These are phyloP conservation scores for Trametes pubescens DNA, from an alignment of 1,284 basidiomycete species.

Conservation along the genomic window DNA sequence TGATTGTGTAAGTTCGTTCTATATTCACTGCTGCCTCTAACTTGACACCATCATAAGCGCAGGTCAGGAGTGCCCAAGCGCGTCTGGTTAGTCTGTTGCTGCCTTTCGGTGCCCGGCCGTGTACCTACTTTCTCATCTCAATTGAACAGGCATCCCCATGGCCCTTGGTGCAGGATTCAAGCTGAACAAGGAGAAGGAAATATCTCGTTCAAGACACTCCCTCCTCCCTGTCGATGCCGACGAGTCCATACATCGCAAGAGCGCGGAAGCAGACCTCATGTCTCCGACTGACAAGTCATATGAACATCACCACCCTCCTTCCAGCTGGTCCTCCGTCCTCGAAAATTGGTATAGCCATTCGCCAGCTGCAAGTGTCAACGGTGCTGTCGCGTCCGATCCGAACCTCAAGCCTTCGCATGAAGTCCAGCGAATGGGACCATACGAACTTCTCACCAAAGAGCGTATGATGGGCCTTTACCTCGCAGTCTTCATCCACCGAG, in stretches of 20 bases:
- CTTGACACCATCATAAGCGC: conserved; percentile 55
- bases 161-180: conserved; percentile 81
- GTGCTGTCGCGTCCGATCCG: conserved; percentile 15
- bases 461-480: conserved; percentile 90
- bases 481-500: conserved; percentile 75
- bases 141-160: conserved; percentile 68
- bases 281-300: conserved; percentile 27
- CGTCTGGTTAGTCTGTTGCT: conserved; percentile 56
- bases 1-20: conserved; percentile 70
- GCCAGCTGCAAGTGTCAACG: conserved; percentile 32
- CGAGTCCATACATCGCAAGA: conserved; percentile 29
- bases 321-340: conserved; percentile 77
- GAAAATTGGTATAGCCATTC: conserved; percentile 74
- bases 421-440: conserved; percentile 58
- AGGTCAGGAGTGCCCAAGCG: conserved; percentile 84
- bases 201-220: conserved; percentile 32
- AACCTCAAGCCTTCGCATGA: conserved; percentile 23
- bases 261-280: conserved; percentile 25
- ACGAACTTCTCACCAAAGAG: conserved; percentile 84
- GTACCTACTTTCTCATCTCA: conserved; percentile 2
- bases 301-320: conserved; percentile 37
- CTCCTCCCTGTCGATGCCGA: conserved; percentile 28
- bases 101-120: neutral
- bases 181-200: conserved; percentile 55
- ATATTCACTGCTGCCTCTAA: conserved; percentile 19